These are phyloP conservation scores for Pseudomassariella vexata DNA, from an alignment of 2,329 filamentous ascomycete species.

Conservation along the genomic window DNA sequence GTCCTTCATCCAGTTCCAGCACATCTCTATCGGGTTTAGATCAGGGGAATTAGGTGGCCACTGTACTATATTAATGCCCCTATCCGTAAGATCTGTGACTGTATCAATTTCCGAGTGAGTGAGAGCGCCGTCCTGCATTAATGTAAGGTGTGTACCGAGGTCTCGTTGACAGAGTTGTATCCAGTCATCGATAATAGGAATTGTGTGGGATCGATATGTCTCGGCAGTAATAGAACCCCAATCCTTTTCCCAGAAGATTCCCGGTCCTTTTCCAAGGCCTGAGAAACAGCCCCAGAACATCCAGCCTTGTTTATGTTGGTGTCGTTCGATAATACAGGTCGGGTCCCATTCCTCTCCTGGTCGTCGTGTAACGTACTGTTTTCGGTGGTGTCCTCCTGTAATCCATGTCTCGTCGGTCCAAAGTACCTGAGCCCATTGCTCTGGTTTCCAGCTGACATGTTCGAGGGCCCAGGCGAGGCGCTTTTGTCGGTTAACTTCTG, in stretches of 20 bases:
- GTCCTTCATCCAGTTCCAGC: conserved; percentile 3
- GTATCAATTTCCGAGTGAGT: not conserved
- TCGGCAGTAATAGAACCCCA: not conserved
- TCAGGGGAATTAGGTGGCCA: conserved; percentile 1
- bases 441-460: too few relatives aligned
- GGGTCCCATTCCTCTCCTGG: not conserved
- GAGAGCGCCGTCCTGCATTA: not conserved
- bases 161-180: not conserved
- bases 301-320: conserved; percentile 2
- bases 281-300: conserved; percentile 5
- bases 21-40: conserved; percentile 1
- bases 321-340: not conserved
- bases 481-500: too few relatives aligned
- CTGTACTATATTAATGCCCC: not conserved
- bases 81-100: not conserved
- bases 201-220: not conserved
- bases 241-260: conserved; percentile 4
- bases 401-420: conserved; percentile 4
- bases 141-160: not conserved
- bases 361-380: not conserved
- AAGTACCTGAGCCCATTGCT: not conserved
- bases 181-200: not conserved
- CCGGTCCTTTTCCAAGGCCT: conserved; percentile 1
- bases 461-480: too few relatives aligned
- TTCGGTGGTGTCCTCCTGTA: conserved; percentile 1